Conservation (phyloP, 148 eudicot genomes). For the Euryodendron excelsum region DNA sequence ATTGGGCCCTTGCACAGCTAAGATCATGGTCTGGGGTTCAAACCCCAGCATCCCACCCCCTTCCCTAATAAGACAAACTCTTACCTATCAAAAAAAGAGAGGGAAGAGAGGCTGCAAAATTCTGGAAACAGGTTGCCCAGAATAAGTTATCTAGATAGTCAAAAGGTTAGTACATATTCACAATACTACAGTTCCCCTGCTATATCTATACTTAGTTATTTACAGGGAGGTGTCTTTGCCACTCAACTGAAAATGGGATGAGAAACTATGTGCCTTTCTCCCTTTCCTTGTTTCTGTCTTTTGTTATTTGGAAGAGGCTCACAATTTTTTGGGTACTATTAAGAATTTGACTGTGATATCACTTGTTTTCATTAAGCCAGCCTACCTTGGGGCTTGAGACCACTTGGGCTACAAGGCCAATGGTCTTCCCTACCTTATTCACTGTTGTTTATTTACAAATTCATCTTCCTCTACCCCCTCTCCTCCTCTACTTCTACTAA, state of each 20-base stretch:
- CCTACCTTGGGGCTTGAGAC: background rate
- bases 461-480: background rate
- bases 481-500: too few species aligned
- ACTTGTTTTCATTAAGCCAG: background rate
- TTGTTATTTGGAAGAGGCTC: background rate
- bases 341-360: background rate
- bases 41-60: too few species aligned
- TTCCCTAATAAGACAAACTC: too few species aligned
- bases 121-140: too few species aligned
- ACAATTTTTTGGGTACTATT: background rate
- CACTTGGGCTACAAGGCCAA: background rate
- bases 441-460: background rate
- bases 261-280: background rate
- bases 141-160: too few species aligned
- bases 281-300: background rate
- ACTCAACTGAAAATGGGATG: background rate
- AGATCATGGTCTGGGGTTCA: too few species aligned
- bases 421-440: slow-evolving; percentile 4
- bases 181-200: background rate
- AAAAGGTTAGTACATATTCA: background rate
- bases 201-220: background rate
- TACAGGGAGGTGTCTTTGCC: background rate
- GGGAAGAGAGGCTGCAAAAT: too few species aligned
- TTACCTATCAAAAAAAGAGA: too few species aligned
- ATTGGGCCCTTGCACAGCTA: too few species aligned